Conservation (phyloP, 2,329 filamentous ascomycete species). For the Microsporum canis region DNA sequence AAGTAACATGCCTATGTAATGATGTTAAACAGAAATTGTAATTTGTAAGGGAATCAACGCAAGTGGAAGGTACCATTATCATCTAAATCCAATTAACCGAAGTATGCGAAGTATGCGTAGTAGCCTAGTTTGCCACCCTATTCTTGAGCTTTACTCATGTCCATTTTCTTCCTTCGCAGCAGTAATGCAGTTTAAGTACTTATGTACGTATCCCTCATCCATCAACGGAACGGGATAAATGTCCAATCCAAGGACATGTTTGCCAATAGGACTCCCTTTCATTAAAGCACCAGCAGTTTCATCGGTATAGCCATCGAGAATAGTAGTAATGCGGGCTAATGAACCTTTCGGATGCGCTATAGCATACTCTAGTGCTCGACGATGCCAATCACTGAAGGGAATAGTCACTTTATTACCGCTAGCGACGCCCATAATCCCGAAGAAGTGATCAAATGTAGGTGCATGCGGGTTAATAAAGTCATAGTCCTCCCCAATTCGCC, state of each 20-base stretch:
- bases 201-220: not conserved
- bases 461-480: conserved; percentile 1
- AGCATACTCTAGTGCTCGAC: conserved; percentile 1
- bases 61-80: no score
- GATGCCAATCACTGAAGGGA: not conserved
- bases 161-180: not conserved
- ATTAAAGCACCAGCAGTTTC: not conserved
- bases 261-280: not conserved
- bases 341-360: not conserved
- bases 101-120: not conserved
- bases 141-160: not conserved
- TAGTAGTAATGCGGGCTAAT: not conserved
- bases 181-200: not conserved
- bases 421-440: not conserved
- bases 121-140: not conserved
- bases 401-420: not conserved
- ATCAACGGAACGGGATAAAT: not conserved
- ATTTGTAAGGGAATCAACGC: no score
- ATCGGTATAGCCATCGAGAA: conserved; percentile 1
- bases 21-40: no score
- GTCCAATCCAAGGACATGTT: not conserved
- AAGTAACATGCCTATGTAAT: no score
- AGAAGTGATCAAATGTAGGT: not conserved
- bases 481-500: not conserved
- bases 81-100: not conserved